Evolutionary conservation across 2,329 filamentous ascomycete genomes (phyloP), one percentile per base, ranked within the genome.

Genomic region (Penicillium sp.): DNA sequence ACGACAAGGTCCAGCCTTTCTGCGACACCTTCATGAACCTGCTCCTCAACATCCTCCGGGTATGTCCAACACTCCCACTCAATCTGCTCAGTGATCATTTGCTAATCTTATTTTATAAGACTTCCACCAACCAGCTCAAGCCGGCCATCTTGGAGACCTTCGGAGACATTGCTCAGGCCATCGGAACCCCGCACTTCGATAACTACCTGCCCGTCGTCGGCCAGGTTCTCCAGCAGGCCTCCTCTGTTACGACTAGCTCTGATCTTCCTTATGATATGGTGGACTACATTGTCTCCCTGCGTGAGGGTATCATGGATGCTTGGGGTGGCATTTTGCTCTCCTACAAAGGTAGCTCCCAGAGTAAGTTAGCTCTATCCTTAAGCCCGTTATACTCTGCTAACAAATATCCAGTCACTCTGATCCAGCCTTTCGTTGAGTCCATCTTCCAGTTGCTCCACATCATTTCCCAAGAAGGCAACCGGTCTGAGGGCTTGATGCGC

Each of bases 11-110:
- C 73, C 92, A 96, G 80, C 95, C 94, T 60, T 98, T 90, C 84
- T 99, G 95, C 80, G 95, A 99, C 73, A 87, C 89, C 68, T 97
- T 98, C 79, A 99, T 99, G 95, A 99, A 99, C 84, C 91, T 95
- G 76, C 84, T 99, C 61, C 86, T 99, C 65, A 93, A 92, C 83
- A 96, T 97, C 80, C 83, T 99, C 45, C 88, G 91, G 78, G 90
- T 92, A 78, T 67, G 75, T 59, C 37, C 40, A 4, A 24, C 19
- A 40, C 37, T 58, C 40, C n/a, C 24, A 33, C 56, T 8, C 4
- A 47, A 35, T 53, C 19, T 8, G 3, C 28, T 33, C 5, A 44
- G 24, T 55, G 26, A 8, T 19, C 8, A 2, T 42, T 24, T 37
- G 38, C 54, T 56, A 49, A 56, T 12, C 8, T 28, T 35, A 2